Evolutionary conservation across 2,329 filamentous ascomycete genomes (phyloP).

Genomic region (Arachnomyces sp.): DNA sequence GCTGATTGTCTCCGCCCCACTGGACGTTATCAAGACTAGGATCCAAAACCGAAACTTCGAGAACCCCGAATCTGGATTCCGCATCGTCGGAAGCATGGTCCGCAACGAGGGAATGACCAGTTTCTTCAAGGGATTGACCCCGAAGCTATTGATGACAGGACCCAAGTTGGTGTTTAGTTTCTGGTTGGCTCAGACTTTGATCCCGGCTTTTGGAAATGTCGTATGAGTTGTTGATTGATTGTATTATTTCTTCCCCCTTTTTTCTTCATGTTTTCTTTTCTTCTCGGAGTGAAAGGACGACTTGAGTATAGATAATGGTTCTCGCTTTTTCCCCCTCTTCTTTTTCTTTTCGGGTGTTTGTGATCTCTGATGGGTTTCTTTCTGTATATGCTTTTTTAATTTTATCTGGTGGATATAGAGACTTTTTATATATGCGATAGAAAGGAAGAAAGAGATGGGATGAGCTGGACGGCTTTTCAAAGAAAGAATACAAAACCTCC

Average conservation of each 20-base stretch:
- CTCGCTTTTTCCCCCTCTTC: neutral
- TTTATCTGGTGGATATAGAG: neutral
- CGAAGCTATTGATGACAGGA: conserved; percentile 98
- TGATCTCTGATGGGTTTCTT: no score
- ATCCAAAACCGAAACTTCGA: conserved; percentile 99
- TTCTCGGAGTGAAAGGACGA: neutral
- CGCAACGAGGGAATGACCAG: conserved; percentile 75
- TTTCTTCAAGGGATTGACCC: conserved; percentile 97
- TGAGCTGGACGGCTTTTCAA: no score
- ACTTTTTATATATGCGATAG: neutral
- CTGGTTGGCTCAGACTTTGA: conserved; percentile 97
- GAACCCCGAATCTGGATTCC: conserved; percentile 88
- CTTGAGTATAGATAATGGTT: neutral
- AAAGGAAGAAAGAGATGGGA: no score
- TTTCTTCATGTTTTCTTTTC: conserved; percentile 6
- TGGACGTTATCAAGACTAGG: conserved; percentile 96
- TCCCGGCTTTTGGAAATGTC: conserved; percentile 76
- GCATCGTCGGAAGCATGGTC: conserved; percentile 86
- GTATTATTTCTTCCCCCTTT: conserved; percentile 4
- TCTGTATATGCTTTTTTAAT: neutral
- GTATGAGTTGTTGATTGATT: conserved; percentile 36
- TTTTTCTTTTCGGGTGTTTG: neutral
- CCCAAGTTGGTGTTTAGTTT: conserved; percentile 99
- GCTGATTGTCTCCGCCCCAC: conserved; percentile 88
- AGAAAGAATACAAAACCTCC: no score